Evolutionary conservation across 495 filamentous ascomycete genomes (phyloP).

Genomic region (Aspergillus avenaceus): DNA sequence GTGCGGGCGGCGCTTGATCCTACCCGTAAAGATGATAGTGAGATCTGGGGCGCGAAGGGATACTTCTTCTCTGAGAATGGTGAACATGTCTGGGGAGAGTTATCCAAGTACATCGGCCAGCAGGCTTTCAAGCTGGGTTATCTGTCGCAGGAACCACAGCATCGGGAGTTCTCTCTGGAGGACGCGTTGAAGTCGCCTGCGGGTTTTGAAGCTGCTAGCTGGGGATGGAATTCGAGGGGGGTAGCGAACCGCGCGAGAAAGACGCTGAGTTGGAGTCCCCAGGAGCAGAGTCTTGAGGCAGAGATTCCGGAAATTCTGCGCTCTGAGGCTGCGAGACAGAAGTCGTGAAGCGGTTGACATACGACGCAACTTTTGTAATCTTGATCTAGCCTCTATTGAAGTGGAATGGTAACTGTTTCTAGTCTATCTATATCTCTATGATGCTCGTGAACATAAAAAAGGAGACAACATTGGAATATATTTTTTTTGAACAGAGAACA

Average conservation of each 20-base stretch:
- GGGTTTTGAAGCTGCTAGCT: constrained; percentile 28
- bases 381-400: too few species aligned
- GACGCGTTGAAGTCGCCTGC: constrained; percentile 26
- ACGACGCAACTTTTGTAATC: too few species aligned
- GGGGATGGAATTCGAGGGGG: constrained; percentile 57
- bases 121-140: constrained; percentile 56
- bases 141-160: constrained; percentile 41
- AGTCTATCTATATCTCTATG: not conserved
- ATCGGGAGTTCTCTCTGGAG: constrained; percentile 17
- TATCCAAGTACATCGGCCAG: constrained; percentile 52
- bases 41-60: constrained; percentile 63
- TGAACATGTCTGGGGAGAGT: constrained; percentile 61
- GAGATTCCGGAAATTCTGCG: constrained; percentile 44
- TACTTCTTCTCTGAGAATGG: constrained; percentile 73
- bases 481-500: not conserved
- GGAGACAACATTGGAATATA: not conserved
- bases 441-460: too few species aligned
- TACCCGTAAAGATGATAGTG: constrained; percentile 38
- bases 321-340: not conserved
- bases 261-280: constrained; percentile 58
- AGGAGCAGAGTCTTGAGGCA: constrained; percentile 42
- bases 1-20: constrained; percentile 51
- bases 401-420: not conserved
- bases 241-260: constrained; percentile 53
- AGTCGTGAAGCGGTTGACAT: too few species aligned